phyloP scores from a whole-genome alignment of 495 filamentous ascomycete genomes.

The Eremomyces bilateralis region DNA sequence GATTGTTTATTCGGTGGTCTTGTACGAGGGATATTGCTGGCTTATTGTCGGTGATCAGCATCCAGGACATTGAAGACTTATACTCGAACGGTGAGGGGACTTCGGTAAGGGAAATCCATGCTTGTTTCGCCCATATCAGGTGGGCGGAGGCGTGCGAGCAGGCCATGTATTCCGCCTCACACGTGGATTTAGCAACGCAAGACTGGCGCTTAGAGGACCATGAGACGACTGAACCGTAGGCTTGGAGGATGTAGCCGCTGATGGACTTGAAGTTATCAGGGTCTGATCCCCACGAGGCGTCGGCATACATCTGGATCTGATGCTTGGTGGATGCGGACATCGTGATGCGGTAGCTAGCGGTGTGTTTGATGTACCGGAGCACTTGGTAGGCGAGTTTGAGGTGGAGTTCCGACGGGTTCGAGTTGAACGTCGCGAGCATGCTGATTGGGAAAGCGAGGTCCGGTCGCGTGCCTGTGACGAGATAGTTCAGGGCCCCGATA shows the following conservation, averaged over 20 bases:
- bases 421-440: conserved; percentile 5
- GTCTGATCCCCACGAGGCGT: conserved; percentile 12
- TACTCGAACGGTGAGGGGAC: conserved; percentile 16
- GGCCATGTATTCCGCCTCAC: conserved; percentile 22
- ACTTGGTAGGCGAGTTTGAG: conserved; percentile 7
- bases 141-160: conserved; percentile 17
- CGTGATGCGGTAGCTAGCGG: conserved; percentile 7
- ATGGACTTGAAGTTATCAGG: conserved; percentile 13
- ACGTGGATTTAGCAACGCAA: conserved; percentile 18
- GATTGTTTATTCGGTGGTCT: conserved; percentile 10
- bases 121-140: too few relatives aligned
- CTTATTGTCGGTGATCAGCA: conserved; percentile 13
- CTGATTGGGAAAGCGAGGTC: conserved; percentile 8
- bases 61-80: conserved; percentile 4
- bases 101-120: conserved; percentile 21
- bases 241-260: conserved; percentile 19
- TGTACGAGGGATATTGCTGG: conserved; percentile 14
- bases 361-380: conserved; percentile 13
- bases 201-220: conserved; percentile 21
- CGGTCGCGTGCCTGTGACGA: conserved; percentile 7
- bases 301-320: conserved; percentile 12
- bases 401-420: conserved; percentile 12
- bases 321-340: too few relatives aligned
- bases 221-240: conserved; percentile 17
- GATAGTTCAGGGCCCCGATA: conserved; percentile 9